Evolutionary conservation across 176 grass and related monocot genomes (phyloP).

Genomic region (Triticum aestivum): DNA sequence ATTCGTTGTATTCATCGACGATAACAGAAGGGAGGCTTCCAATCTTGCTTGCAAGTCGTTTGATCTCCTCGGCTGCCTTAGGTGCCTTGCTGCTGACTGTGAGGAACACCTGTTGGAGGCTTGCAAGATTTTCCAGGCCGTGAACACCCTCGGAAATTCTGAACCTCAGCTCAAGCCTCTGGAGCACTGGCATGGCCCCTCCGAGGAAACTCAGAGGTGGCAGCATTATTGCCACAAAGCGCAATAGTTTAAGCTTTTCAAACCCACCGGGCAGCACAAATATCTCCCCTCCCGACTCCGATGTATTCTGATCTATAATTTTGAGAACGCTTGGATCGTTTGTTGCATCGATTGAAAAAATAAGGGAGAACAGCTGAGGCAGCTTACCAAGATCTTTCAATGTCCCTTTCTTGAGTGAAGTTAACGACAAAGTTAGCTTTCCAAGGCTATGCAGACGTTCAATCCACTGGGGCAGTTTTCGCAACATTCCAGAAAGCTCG

Average conservation of each 20-base stretch:
- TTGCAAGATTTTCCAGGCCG: constrained; percentile 19
- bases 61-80: neutral
- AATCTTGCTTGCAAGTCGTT: neutral
- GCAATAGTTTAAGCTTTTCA: constrained; percentile 14
- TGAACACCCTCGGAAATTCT: neutral
- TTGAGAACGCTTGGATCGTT: neutral
- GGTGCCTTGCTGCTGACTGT: neutral
- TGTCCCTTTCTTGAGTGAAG: neutral
- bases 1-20: constrained; percentile 5
- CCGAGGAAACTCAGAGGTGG: constrained; percentile 4
- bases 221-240: neutral
- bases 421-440: constrained; percentile 20
- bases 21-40: neutral
- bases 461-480: neutral
- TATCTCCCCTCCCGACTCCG: neutral
- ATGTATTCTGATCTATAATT: neutral
- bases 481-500: neutral
- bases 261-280: neutral
- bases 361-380: neutral
- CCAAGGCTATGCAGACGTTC: neutral
- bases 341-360: neutral
- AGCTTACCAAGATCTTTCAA: neutral
- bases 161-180: constrained; percentile 21
- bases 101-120: constrained; percentile 11
- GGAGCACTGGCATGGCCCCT: constrained; percentile 7